These are phyloP conservation scores for Daldinia decipiens DNA, from an alignment of 495 filamentous ascomycete genomes.

Conservation along the genomic window DNA sequence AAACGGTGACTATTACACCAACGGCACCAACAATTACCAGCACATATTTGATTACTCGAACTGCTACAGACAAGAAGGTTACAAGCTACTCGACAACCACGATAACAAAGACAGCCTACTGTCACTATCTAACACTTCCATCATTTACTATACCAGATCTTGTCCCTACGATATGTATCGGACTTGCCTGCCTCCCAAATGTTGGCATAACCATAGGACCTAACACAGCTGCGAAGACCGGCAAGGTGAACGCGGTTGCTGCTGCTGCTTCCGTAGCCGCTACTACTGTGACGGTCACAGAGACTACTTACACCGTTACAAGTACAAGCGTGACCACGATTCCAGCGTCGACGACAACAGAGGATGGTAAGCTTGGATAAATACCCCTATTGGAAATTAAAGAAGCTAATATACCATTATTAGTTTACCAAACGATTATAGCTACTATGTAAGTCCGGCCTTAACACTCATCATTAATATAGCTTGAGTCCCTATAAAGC, in stretches of 20 bases:
- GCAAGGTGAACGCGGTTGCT: slow-evolving; percentile 17
- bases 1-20: slow-evolving; percentile 53
- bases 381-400: no score
- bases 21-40: slow-evolving; percentile 47
- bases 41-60: slow-evolving; percentile 49
- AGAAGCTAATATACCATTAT: slow-evolving; percentile 19
- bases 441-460: slow-evolving; percentile 52
- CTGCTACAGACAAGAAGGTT: slow-evolving; percentile 50
- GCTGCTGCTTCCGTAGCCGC: slow-evolving; percentile 39
- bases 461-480: background rate
- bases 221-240: slow-evolving; percentile 22
- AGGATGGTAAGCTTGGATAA: slow-evolving; percentile 47
- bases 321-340: slow-evolving; percentile 50
- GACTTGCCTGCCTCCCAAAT: slow-evolving; percentile 29
- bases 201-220: slow-evolving; percentile 14
- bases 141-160: slow-evolving; percentile 32
- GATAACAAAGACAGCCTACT: slow-evolving; percentile 48
- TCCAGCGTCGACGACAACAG: slow-evolving; percentile 51
- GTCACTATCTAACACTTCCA: slow-evolving; percentile 48
- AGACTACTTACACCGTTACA: slow-evolving; percentile 57
- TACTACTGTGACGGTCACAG: slow-evolving; percentile 54
- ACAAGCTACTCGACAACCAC: slow-evolving; percentile 53
- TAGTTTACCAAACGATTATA: slow-evolving; percentile 53
- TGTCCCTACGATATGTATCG: slow-evolving; percentile 38
- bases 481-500: no score